A percentile compares a stretch with the other conserved stretches of the same genome.
These are phyloP conservation scores for Cystobasidium slooffiae DNA, from an alignment of 1,284 basidiomycete genomes.

Conservation along the genomic window DNA sequence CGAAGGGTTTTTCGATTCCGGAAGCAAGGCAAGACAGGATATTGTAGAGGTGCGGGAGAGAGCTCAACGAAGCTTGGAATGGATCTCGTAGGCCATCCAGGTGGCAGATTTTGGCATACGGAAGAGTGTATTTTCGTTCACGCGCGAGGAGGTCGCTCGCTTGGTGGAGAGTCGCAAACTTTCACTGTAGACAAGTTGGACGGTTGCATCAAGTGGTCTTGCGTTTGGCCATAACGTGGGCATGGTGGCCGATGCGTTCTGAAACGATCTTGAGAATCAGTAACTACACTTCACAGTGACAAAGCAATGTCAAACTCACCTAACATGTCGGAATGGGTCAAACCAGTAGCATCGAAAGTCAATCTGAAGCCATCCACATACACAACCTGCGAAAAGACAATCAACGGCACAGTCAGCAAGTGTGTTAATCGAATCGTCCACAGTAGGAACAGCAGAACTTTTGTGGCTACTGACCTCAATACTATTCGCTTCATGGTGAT, in stretches of 20 bases:
- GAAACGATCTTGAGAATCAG: neutral
- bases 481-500: conserved; percentile 15
- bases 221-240: conserved; percentile 19
- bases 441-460: neutral
- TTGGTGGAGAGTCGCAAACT: too few relatives aligned
- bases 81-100: too few relatives aligned
- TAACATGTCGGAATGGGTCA: conserved; percentile 9
- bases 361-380: conserved; percentile 31
- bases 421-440: too few relatives aligned
- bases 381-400: neutral
- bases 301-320: neutral
- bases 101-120: too few relatives aligned
- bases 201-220: neutral
- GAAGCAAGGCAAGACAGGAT: too few relatives aligned
- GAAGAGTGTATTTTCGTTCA: too few relatives aligned
- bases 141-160: too few relatives aligned
- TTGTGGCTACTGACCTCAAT: conserved; percentile 11
- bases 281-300: neutral
- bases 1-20: too few relatives aligned
- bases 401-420: neutral
- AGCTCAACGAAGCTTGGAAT: too few relatives aligned
- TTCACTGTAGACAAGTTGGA: too few relatives aligned
- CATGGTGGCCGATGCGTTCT: conserved; percentile 27
- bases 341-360: conserved; percentile 15
- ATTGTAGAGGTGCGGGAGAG: too few relatives aligned